A percentile compares a stretch with the other conserved stretches of the same genome.
These are phyloP conservation scores for Pythium monospermum DNA, from an alignment of 352 stramenopile species.

Conservation along the genomic window DNA sequence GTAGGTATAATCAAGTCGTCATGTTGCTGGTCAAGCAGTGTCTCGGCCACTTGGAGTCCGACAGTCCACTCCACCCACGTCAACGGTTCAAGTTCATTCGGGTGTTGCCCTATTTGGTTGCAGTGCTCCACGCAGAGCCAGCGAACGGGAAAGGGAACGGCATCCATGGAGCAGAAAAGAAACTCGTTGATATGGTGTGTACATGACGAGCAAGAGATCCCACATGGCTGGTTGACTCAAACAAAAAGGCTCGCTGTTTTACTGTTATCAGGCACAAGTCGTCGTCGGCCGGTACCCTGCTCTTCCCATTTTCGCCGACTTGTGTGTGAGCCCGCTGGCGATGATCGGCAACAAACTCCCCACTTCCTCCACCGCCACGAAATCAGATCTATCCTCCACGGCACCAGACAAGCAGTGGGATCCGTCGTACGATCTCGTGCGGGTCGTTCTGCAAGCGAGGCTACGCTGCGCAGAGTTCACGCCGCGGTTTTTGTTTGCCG, in stretches of 20 bases:
- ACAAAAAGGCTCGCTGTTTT: neutral
- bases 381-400: neutral
- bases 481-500: slow-evolving; percentile 27
- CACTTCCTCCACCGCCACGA: slow-evolving; percentile 13
- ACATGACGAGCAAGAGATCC: neutral
- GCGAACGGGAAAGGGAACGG: slow-evolving; percentile 20
- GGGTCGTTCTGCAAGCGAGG: slow-evolving; percentile 12
- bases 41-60: slow-evolving; percentile 36
- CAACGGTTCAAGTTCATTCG: slow-evolving; percentile 52
- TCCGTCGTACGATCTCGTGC: slow-evolving; percentile 9
- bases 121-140: slow-evolving; percentile 35
- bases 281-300: slow-evolving; percentile 39
- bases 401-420: slow-evolving; percentile 5
- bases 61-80: slow-evolving; percentile 26
- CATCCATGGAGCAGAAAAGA: slow-evolving; percentile 37
- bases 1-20: slow-evolving; percentile 56
- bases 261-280: slow-evolving; percentile 27
- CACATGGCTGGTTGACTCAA: neutral
- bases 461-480: slow-evolving; percentile 30
- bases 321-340: slow-evolving; percentile 35
- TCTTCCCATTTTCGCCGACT: slow-evolving; percentile 46
- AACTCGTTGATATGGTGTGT: slow-evolving; percentile 50
- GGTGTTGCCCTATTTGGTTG: slow-evolving; percentile 37
- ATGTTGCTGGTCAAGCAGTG: slow-evolving; percentile 54
- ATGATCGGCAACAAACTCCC: slow-evolving; percentile 21